These are phyloP conservation scores for Eimeria zaria DNA, from an alignment of 169 alveolate species.

Conservation along the genomic window DNA sequence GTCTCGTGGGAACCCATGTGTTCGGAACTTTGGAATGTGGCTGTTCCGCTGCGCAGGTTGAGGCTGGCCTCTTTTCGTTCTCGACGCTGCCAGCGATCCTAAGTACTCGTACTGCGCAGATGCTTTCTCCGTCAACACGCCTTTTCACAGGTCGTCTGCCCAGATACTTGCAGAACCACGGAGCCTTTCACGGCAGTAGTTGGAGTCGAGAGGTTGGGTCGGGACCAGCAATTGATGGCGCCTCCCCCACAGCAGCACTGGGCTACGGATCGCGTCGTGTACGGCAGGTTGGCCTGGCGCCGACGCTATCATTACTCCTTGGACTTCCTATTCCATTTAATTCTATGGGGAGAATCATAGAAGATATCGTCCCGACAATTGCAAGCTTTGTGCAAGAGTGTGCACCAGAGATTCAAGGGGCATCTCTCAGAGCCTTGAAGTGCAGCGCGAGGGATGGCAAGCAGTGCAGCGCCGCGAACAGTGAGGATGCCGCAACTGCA, in stretches of 20 bases:
- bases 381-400: constrained; percentile 74
- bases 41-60: constrained; percentile 5
- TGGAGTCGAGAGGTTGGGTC: constrained; percentile 44
- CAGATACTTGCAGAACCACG: constrained; percentile 67
- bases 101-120: constrained; percentile 65
- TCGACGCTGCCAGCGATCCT: constrained; percentile 72
- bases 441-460: constrained; percentile 31
- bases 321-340: constrained; percentile 83
- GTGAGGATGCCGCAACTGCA: not conserved
- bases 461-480: not conserved
- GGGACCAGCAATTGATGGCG: not conserved
- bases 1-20: not conserved
- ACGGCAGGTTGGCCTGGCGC: constrained; percentile 83
- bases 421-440: not conserved
- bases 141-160: constrained; percentile 54
- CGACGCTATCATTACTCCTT: constrained; percentile 79
- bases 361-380: constrained; percentile 76
- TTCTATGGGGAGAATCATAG: constrained; percentile 72
- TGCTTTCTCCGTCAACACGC: constrained; percentile 38
- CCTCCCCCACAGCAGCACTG: constrained; percentile 58
- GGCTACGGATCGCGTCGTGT: constrained; percentile 76
- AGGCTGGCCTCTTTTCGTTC: constrained; percentile 50
- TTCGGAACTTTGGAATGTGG: not conserved
- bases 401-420: not conserved
- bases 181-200: constrained; percentile 42